Percentiles rank a stretch among this genome's conserved stretches.
phyloP scores from a whole-genome alignment of 768 basidiomycete species.

The Tylopilus plumbeoviolaceoides region DNA sequence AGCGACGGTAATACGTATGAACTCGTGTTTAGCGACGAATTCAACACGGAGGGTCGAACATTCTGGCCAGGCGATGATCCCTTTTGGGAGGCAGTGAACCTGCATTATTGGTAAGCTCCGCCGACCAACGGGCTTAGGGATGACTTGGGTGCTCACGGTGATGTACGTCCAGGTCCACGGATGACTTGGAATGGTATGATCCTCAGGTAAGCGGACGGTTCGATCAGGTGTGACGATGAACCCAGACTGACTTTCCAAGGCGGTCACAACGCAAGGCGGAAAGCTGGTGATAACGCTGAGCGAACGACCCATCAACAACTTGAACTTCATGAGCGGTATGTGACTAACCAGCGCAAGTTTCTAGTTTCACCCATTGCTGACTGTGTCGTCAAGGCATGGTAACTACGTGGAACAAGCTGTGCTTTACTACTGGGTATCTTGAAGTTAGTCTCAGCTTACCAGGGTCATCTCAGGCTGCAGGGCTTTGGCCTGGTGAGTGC shows the following conservation, averaged over 20 bases:
- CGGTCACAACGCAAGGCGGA: slow-evolving; percentile 72
- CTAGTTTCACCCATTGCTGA: neutral
- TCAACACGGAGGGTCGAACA: slow-evolving; percentile 65
- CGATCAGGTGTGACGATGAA: neutral
- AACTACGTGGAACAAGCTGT: slow-evolving; percentile 91
- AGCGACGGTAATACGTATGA: slow-evolving; percentile 74
- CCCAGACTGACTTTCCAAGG: slow-evolving; percentile 29
- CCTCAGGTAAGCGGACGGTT: slow-evolving; percentile 46
- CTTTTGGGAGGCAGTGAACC: slow-evolving; percentile 82
- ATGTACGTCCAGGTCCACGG: slow-evolving; percentile 46
- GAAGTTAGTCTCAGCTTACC: slow-evolving; percentile 80
- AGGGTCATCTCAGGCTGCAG: slow-evolving; percentile 54
- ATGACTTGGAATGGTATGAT: slow-evolving; percentile 82
- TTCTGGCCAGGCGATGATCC: slow-evolving; percentile 81
- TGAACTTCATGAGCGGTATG: slow-evolving; percentile 81
- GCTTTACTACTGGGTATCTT: slow-evolving; percentile 89
- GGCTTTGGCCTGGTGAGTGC: slow-evolving; percentile 80
- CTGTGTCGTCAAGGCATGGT: slow-evolving; percentile 50
- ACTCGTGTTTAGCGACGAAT: slow-evolving; percentile 89
- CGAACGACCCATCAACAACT: slow-evolving; percentile 64
- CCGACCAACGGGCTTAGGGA: neutral
- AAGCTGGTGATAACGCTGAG: slow-evolving; percentile 78
- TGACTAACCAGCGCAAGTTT: slow-evolving; percentile 1
- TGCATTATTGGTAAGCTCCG: slow-evolving; percentile 69
- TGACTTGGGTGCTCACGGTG: slow-evolving; percentile 5